Conservation (phyloP, 2,329 filamentous ascomycete genomes). For the Alternaria longipes region DNA sequence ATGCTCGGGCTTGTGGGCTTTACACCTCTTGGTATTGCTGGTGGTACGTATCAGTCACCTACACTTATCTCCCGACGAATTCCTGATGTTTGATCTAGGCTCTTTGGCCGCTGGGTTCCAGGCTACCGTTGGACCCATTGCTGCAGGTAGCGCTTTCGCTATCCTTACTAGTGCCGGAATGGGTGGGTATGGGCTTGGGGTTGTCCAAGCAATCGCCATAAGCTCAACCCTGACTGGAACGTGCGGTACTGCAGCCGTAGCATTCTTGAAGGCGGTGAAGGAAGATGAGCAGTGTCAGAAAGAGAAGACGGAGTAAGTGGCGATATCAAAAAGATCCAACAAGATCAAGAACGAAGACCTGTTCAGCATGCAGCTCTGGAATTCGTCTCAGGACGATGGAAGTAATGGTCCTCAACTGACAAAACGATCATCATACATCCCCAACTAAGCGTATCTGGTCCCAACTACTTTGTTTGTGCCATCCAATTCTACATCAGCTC, state of each 20-base stretch:
- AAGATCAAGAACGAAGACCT: neutral
- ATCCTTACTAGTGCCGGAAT: neutral
- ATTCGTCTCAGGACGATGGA: neutral
- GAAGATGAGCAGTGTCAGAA: neutral
- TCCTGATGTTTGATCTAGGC: neutral
- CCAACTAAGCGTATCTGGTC: neutral
- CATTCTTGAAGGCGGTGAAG: neutral
- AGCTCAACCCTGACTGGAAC: neutral
- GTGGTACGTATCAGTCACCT: too few species aligned
- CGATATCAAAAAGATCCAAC: neutral
- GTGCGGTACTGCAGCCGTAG: neutral
- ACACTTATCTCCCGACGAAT: neutral
- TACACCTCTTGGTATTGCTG: too few species aligned
- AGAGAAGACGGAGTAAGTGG: neutral
- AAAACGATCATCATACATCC: neutral
- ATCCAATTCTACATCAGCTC: neutral
- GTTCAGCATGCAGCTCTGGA: neutral
- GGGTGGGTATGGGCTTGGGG: neutral
- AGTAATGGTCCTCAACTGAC: neutral
- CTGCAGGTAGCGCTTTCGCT: neutral
- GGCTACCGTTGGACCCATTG: neutral
- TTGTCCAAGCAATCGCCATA: neutral
- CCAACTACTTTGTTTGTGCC: neutral
- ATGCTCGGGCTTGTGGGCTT: too few species aligned
- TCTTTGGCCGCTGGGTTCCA: neutral